A percentile compares a stretch with the other conserved stretches of the same genome.
These are phyloP conservation scores for Zygosaccharomyces siamensis DNA, from an alignment of 805 yeast species.

Conservation along the genomic window DNA sequence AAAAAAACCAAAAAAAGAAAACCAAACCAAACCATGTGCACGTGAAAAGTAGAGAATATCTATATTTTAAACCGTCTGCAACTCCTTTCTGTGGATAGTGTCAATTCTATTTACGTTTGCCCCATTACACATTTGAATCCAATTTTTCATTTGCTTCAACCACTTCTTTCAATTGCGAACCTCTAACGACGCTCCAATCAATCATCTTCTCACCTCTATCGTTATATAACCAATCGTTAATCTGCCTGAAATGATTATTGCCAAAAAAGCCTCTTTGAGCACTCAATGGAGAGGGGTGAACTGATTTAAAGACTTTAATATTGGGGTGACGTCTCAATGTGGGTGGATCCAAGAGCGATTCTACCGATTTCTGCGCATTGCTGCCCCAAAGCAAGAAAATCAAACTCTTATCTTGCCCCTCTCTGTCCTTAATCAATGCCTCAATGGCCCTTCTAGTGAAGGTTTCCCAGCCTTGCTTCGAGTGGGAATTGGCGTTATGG, in stretches of 20 bases:
- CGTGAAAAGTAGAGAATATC: not conserved
- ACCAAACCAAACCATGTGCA: not conserved
- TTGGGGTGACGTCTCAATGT: constrained; percentile 25
- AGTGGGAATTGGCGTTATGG: constrained; percentile 89
- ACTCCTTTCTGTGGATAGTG: not conserved
- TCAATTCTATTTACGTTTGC: not conserved
- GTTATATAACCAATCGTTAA: constrained; percentile 68
- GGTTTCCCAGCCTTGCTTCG: constrained; percentile 86
- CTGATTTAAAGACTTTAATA: constrained; percentile 59
- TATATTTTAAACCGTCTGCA: not conserved
- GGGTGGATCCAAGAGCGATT: constrained; percentile 29
- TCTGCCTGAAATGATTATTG: constrained; percentile 63
- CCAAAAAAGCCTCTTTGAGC: constrained; percentile 81
- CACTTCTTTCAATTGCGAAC: constrained; percentile 24
- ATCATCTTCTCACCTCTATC: constrained; percentile 42
- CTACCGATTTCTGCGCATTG: constrained; percentile 63
- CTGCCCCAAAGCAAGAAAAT: constrained; percentile 79
- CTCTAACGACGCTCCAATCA: constrained; percentile 57
- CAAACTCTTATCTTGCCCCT: constrained; percentile 46
- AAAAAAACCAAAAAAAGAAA: too few relatives aligned
- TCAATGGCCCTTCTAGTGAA: constrained; percentile 73
- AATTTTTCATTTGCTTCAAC: constrained; percentile 13
- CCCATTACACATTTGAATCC: not conserved
- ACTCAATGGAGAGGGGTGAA: constrained; percentile 93
- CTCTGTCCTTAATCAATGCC: constrained; percentile 46